Conservation (phyloP, 495 filamentous ascomycete species). For the Platismatia glauca region DNA sequence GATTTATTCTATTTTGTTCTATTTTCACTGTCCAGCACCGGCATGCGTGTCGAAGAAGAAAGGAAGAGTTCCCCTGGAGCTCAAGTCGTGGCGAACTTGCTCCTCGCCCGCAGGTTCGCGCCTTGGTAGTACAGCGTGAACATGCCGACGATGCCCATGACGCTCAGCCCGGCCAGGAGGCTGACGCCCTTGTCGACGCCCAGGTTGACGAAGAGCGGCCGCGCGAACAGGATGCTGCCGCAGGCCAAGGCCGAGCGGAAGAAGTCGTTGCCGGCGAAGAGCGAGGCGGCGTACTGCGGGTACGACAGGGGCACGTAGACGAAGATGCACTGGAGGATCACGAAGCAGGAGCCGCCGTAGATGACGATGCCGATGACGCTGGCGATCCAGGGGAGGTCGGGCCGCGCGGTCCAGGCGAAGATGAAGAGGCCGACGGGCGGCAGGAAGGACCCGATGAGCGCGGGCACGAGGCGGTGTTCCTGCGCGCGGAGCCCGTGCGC, state of each 20-base stretch:
- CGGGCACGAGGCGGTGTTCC: slow-evolving; percentile 48
- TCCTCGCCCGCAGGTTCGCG: slow-evolving; percentile 36
- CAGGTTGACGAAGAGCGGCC: slow-evolving; percentile 40
- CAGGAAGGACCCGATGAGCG: slow-evolving; percentile 44
- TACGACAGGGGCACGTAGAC: slow-evolving; percentile 45
- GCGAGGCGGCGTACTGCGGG: slow-evolving; percentile 44
- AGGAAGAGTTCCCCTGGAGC: too few species aligned
- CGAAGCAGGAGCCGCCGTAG: slow-evolving; percentile 38
- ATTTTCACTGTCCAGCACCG: too few species aligned
- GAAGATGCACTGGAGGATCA: slow-evolving; percentile 48
- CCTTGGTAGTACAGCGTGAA: slow-evolving; percentile 47
- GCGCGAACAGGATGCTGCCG: slow-evolving; percentile 39
- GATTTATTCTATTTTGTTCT: too few species aligned
- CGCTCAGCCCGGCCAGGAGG: slow-evolving; percentile 22
- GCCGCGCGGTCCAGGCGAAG: slow-evolving; percentile 51
- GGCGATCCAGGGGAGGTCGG: slow-evolving; percentile 50
- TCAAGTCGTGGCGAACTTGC: slow-evolving; percentile 34
- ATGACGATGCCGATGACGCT: slow-evolving; percentile 50
- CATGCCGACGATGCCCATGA: slow-evolving; percentile 32
- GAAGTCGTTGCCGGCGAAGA: slow-evolving; percentile 47
- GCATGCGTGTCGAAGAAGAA: too few species aligned
- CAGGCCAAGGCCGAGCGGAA: slow-evolving; percentile 37
- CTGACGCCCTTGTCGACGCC: slow-evolving; percentile 31
- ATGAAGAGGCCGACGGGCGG: slow-evolving; percentile 50
- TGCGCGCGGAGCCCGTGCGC: slow-evolving; percentile 25